Evolutionary conservation across 2,329 filamentous ascomycete species (phyloP).

Genomic region (Aspergillus sp.): DNA sequence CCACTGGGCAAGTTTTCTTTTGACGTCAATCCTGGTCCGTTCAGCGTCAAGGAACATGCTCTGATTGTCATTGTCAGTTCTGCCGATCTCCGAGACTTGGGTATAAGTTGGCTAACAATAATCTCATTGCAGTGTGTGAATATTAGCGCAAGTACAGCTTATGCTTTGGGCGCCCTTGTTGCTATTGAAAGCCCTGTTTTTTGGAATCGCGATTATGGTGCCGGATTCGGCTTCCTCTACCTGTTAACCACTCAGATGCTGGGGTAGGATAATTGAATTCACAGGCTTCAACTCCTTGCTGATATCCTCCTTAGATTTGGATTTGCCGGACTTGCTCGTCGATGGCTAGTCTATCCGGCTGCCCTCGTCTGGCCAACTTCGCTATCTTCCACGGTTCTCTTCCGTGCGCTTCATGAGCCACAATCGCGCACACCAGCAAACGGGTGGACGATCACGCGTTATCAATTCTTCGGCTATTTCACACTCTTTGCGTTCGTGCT

Average conservation of each 20-base stretch:
- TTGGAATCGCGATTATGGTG: too few species aligned
- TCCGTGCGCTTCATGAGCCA: not conserved
- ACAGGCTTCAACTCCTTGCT: conserved; percentile 42
- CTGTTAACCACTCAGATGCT: not conserved
- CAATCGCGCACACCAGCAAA: not conserved
- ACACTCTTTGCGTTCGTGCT: conserved; percentile 24
- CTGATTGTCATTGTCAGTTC: conserved; percentile 51
- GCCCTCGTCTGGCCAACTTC: not conserved
- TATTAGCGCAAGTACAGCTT: conserved; percentile 10
- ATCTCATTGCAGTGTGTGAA: conserved; percentile 37
- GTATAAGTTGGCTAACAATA: too few species aligned
- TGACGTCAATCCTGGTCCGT: conserved; percentile 42
- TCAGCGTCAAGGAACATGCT: conserved; percentile 48
- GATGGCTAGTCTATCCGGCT: conserved; percentile 28
- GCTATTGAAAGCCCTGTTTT: too few species aligned
- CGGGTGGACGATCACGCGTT: conserved; percentile 27
- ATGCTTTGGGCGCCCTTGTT: too few species aligned
- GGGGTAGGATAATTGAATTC: conserved; percentile 20
- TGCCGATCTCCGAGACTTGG: conserved; percentile 41
- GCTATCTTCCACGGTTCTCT: not conserved
- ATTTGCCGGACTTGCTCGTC: conserved; percentile 36
- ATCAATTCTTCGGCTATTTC: conserved; percentile 38
- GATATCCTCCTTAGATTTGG: conserved; percentile 37
- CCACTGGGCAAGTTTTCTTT: conserved; percentile 21
- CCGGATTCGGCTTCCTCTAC: too few species aligned